Percentiles rank a stretch among this genome's conserved stretches.
Conservation (phyloP, 768 basidiomycete genomes). For the Roridomyces roridus region DNA sequence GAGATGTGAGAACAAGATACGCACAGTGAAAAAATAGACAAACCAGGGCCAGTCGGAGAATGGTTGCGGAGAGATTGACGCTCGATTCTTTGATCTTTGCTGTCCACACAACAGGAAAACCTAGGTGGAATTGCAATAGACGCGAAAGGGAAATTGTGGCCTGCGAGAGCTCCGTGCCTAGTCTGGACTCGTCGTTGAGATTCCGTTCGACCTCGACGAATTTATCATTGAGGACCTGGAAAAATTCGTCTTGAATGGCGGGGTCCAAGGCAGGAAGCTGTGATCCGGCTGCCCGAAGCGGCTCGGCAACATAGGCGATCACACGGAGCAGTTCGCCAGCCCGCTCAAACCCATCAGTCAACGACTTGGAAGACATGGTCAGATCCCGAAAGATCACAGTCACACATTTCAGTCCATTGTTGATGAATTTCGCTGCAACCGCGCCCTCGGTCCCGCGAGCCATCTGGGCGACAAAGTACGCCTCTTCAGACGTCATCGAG, state of each 20-base stretch:
- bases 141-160: constrained; percentile 65
- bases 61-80: constrained; percentile 42
- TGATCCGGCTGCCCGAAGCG: constrained; percentile 54
- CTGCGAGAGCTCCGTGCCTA: constrained; percentile 38
- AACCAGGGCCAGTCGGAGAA: constrained; percentile 63
- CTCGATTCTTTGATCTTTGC: constrained; percentile 52
- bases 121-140: constrained; percentile 75
- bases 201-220: constrained; percentile 47
- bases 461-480: constrained; percentile 86
- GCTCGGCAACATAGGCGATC: constrained; percentile 71
- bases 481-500: constrained; percentile 79
- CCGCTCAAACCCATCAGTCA: constrained; percentile 51
- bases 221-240: constrained; percentile 53
- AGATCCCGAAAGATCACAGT: constrained; percentile 55
- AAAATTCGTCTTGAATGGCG: constrained; percentile 62
- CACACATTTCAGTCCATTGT: constrained; percentile 73
- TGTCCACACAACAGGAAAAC: constrained; percentile 67
- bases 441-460: constrained; percentile 68
- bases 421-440: constrained; percentile 80
- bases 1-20: constrained; percentile 7
- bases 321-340: constrained; percentile 75
- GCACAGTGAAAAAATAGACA: constrained; percentile 32
- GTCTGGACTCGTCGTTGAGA: constrained; percentile 31
- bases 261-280: constrained; percentile 57
- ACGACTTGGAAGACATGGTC: constrained; percentile 32